Percentiles rank a stretch among this genome's conserved stretches.
Evolutionary conservation across 495 filamentous ascomycete genomes (phyloP).

Genomic region (Elaphomyces granulatus): DNA sequence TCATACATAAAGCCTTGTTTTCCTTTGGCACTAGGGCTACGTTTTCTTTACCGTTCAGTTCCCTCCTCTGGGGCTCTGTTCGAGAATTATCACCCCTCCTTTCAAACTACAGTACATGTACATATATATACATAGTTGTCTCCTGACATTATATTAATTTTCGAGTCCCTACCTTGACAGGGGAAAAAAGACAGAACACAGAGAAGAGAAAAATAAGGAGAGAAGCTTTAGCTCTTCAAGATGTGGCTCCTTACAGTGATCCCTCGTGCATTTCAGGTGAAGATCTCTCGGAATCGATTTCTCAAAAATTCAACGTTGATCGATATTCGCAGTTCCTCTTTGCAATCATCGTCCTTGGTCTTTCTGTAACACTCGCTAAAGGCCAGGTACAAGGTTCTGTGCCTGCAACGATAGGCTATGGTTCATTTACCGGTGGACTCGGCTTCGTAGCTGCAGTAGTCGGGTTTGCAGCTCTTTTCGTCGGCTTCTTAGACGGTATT

Average conservation of each 20-base stretch:
- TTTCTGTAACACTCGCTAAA: constrained; percentile 33
- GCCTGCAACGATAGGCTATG: constrained; percentile 29
- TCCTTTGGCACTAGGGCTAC: too few relatives aligned
- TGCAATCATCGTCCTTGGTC: constrained; percentile 29
- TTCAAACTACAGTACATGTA: too few relatives aligned
- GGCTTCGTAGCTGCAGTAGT: constrained; percentile 29
- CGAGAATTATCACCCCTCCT: too few relatives aligned
- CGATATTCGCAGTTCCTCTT: constrained; percentile 35
- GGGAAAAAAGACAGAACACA: too few relatives aligned
- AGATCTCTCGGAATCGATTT: neutral
- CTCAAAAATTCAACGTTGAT: neutral
- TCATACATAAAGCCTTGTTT: too few relatives aligned
- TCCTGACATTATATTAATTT: too few relatives aligned
- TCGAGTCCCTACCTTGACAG: too few relatives aligned
- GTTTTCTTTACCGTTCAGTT: too few relatives aligned
- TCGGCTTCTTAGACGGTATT: constrained; percentile 24
- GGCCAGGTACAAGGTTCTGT: constrained; percentile 22
- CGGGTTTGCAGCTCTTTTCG: constrained; percentile 25
- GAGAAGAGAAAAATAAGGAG: too few relatives aligned
- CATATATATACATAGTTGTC: too few relatives aligned
- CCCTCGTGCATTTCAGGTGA: neutral
- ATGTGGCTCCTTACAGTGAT: neutral
- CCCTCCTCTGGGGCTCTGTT: too few relatives aligned
- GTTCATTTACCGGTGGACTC: constrained; percentile 33
- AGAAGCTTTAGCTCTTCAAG: too few relatives aligned